phyloP scores from a whole-genome alignment of 257 asterid genomes.

The Paulownia fortunei region DNA sequence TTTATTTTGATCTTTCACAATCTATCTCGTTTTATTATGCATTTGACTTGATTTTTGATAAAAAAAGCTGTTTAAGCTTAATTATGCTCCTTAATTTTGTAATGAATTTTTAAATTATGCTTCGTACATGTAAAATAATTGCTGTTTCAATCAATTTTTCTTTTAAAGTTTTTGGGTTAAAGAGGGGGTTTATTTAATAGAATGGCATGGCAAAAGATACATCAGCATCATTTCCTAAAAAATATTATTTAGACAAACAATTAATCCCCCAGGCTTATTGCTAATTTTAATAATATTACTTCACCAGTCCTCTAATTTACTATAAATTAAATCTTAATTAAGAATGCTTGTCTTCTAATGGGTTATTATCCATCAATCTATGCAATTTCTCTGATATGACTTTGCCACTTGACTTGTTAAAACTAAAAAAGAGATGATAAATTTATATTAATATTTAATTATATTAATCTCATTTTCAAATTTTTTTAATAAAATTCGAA shows the following conservation, averaged over 20 bases:
- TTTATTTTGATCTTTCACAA: not conserved
- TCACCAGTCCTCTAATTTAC: not conserved
- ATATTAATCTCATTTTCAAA: not conserved
- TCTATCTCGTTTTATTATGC: too few relatives aligned
- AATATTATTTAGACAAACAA: not conserved
- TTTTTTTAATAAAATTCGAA: too few relatives aligned
- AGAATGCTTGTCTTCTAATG: not conserved
- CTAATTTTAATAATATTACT: not conserved
- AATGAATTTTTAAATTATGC: not conserved
- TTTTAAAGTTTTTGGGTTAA: not conserved
- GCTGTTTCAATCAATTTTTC: too few relatives aligned
- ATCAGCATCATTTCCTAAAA: not conserved
- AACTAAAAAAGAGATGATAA: not conserved
- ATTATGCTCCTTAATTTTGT: not conserved
- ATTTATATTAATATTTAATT: not conserved
- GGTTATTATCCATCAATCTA: not conserved
- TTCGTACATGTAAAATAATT: too few relatives aligned
- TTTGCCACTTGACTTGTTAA: too few relatives aligned
- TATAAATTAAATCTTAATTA: not conserved
- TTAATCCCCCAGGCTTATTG: not conserved
- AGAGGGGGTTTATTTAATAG: not conserved
- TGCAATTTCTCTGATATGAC: too few relatives aligned
- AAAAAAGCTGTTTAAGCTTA: not conserved
- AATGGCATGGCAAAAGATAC: constrained; percentile 9
- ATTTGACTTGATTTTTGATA: not conserved